These are phyloP conservation scores for Penicillium ucsense DNA, from an alignment of 495 filamentous ascomycete genomes.

Conservation along the genomic window DNA sequence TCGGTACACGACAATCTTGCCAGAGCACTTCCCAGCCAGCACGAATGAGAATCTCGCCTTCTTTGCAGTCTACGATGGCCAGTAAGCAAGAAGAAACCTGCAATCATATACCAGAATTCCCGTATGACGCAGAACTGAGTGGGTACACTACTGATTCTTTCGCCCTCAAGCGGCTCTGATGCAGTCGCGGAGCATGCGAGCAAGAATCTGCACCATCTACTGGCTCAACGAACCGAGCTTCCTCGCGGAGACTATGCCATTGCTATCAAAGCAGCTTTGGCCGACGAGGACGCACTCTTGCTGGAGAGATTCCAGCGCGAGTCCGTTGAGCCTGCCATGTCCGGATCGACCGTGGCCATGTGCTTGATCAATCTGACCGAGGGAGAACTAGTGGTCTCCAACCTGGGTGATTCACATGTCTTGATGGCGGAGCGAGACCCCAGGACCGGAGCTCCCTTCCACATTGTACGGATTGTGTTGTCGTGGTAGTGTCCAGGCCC, in stretches of 20 bases:
- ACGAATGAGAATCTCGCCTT: constrained; percentile 26
- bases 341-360: constrained; percentile 30
- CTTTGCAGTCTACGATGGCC: constrained; percentile 34
- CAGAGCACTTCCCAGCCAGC: constrained; percentile 22
- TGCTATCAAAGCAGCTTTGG: constrained; percentile 24
- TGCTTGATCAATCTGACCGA: constrained; percentile 28
- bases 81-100: constrained; percentile 16
- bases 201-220: constrained; percentile 17
- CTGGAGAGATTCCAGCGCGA: constrained; percentile 20
- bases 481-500: no score
- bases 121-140: no score
- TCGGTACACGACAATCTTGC: constrained; percentile 18
- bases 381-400: constrained; percentile 27
- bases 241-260: constrained; percentile 20
- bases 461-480: constrained; percentile 12
- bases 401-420: constrained; percentile 34
- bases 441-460: constrained; percentile 20
- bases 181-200: constrained; percentile 27
- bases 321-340: constrained; percentile 15
- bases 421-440: constrained; percentile 25
- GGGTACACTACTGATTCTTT: not conserved
- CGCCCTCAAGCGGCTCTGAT: constrained; percentile 20
- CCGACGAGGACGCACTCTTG: constrained; percentile 30
- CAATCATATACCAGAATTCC: no score
- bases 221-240: constrained; percentile 25